Conservation (phyloP, 345 rosid species). For the Aquilaria malaccensis region DNA sequence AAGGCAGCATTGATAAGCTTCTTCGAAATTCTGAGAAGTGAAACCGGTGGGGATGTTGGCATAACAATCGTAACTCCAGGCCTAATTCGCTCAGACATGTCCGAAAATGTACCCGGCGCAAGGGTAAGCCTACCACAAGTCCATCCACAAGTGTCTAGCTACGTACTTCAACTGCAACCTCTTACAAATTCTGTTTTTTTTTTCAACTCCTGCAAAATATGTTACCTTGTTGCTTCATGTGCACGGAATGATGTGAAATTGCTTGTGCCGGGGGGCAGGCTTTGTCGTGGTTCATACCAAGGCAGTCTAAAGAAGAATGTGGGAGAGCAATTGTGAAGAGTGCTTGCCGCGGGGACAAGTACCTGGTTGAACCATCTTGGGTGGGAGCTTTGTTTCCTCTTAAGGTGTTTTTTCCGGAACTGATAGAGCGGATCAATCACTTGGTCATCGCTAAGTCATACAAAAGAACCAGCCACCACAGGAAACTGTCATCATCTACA, state of each 20-base stretch:
- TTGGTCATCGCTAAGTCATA: neutral
- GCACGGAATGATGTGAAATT: neutral
- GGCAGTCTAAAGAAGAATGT: slow-evolving; percentile 24
- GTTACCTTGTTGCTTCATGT: neutral
- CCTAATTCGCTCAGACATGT: slow-evolving; percentile 20
- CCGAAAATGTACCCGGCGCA: neutral
- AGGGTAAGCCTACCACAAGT: neutral
- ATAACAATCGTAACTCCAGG: slow-evolving; percentile 44
- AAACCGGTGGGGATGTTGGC: slow-evolving; percentile 32
- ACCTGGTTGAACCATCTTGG: slow-evolving; percentile 44
- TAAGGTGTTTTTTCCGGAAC: slow-evolving; percentile 25
- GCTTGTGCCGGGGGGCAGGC: neutral
- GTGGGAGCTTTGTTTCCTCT: slow-evolving; percentile 20
- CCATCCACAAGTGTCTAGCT: neutral
- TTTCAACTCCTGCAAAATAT: neutral
- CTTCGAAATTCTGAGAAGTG: slow-evolving; percentile 39
- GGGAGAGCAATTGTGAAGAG: slow-evolving; percentile 33
- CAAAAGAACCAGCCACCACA: neutral
- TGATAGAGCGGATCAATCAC: slow-evolving; percentile 9
- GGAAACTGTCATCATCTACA: too few relatives aligned
- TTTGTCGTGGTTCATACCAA: neutral
- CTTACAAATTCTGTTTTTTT: neutral
- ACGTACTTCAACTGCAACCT: neutral
- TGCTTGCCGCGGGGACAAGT: slow-evolving; percentile 41
- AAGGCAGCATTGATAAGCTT: slow-evolving; percentile 28